phyloP scores from a whole-genome alignment of 2,329 filamentous ascomycete species.

The Diplodia scrobiculata region DNA sequence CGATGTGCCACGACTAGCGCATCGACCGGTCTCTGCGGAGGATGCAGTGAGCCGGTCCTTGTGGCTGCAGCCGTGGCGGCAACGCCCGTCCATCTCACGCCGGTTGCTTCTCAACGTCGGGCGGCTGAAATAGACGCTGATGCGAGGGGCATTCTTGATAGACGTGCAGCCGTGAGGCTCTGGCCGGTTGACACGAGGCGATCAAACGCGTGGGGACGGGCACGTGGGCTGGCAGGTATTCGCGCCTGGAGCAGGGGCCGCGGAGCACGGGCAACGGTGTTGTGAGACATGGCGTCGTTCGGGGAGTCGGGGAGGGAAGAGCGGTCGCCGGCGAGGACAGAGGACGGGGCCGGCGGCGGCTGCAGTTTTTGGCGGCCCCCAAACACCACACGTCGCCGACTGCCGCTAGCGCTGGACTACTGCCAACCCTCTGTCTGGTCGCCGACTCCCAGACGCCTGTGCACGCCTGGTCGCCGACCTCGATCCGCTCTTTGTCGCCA shows the following conservation, averaged over 20 bases:
- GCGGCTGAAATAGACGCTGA: not conserved
- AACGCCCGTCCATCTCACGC: not conserved
- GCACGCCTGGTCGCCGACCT: not conserved
- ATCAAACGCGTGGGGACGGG: not conserved
- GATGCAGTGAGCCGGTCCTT: not conserved
- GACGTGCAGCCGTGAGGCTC: not conserved
- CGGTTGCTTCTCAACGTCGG: not conserved
- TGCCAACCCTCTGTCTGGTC: not conserved
- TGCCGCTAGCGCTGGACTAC: not conserved
- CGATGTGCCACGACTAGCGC: not conserved
- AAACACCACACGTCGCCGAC: not conserved
- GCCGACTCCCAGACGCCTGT: conserved; percentile 4
- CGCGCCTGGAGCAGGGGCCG: not conserved
- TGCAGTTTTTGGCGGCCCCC: not conserved
- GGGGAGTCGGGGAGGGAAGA: not conserved
- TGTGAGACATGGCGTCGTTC: not conserved
- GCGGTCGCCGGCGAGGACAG: not conserved
- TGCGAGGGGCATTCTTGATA: not conserved
- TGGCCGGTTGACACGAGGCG: not conserved
- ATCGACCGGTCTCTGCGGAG: not conserved
- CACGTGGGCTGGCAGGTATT: not conserved
- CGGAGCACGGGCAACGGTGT: not conserved
- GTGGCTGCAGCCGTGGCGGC: not conserved
- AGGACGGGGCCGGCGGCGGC: too few species aligned
- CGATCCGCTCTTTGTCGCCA: too few species aligned